Base-by-base conservation (phyloP, 768 basidiomycete genomes). In the Filobasidium floriforme region DNA sequence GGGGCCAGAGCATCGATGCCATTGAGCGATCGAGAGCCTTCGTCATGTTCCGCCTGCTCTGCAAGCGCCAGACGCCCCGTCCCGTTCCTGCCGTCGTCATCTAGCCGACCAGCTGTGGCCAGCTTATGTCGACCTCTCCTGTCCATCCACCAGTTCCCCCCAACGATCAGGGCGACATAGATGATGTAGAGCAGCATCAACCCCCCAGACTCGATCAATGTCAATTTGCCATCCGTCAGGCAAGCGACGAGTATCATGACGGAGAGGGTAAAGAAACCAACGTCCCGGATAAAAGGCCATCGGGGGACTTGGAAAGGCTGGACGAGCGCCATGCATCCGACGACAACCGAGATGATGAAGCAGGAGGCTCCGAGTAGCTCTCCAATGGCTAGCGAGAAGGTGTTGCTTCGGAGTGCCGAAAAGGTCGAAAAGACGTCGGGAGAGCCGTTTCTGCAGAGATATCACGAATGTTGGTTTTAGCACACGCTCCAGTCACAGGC, bases 371-470 rank as follows among this genome's bases (percentile, higher is more conserved):
- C 96, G 14, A 99, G 81, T 7, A 99, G 83, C 76, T 99, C 96
- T 24, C 96, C 96, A 62, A 99, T 86, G 0, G 96, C 96, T 63
- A 99, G 80, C 64, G 89, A 85, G 9, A 92, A 92, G 3, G 92
- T 90, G 71, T 87, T 81, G 24, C 86, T 82, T 37, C 86, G 86
- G 85, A 99, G 88, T 22, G 94, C 90, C 1, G 91, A 89, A 76
- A 94, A 96, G 0, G 96, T 99, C 7, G 91, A 88, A 78, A 97
- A 98, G 4, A 98, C 84, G 76, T 97, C 94, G 0, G 94, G 94
- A 73, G 90, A 92, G 37, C 93, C 94, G 75, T 98, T 98, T n/a
- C 64, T 65, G 51, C 18, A 37, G 29, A 44, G 9, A 37, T 37
- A 41, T 18, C n/a, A 7, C 3, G 26, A 40, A 41, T 24, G 11